Percentiles rank a stretch among this genome's conserved stretches.
These are phyloP conservation scores for Salvia splendens DNA, from an alignment of 257 asterid species.

Conservation along the genomic window DNA sequence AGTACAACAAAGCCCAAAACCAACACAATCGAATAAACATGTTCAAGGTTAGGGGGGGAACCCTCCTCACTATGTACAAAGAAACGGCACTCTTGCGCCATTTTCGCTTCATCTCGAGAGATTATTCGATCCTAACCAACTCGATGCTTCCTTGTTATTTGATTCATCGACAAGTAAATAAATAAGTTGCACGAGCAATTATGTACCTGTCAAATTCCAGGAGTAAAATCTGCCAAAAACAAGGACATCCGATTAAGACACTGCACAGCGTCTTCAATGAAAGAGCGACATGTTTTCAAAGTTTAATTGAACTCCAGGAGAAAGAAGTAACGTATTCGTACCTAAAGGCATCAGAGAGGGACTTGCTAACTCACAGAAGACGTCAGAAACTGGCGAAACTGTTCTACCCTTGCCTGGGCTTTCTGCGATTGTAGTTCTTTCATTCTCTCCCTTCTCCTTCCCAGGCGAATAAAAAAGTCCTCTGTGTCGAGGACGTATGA, in stretches of 20 bases:
- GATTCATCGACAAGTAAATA: conserved; percentile 34
- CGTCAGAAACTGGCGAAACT: conserved; percentile 53
- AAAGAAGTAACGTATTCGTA: background rate
- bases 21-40: conserved; percentile 40
- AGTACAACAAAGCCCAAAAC: conserved; percentile 31
- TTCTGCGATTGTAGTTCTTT: conserved; percentile 35
- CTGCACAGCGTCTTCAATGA: too few species aligned
- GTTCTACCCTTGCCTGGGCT: conserved; percentile 49
- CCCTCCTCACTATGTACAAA: conserved; percentile 58
- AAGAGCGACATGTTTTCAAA: background rate
- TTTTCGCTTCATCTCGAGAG: conserved; percentile 28
- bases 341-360: conserved; percentile 30
- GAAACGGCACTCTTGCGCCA: conserved; percentile 42
- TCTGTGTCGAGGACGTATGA: conserved; percentile 90
- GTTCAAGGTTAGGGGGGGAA: conserved; percentile 32
- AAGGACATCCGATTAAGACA: background rate
- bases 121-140: conserved; percentile 32
- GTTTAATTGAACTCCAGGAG: background rate
- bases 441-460: conserved; percentile 47
- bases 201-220: conserved; percentile 7
- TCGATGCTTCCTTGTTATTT: conserved; percentile 34
- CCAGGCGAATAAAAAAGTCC: conserved; percentile 78
- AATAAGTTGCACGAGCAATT: conserved; percentile 36
- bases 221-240: conserved; percentile 21
- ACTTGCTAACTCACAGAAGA: conserved; percentile 32